Base-by-base conservation (phyloP, 2,329 filamentous ascomycete species). In the Tolypocladium guangdongense region DNA sequence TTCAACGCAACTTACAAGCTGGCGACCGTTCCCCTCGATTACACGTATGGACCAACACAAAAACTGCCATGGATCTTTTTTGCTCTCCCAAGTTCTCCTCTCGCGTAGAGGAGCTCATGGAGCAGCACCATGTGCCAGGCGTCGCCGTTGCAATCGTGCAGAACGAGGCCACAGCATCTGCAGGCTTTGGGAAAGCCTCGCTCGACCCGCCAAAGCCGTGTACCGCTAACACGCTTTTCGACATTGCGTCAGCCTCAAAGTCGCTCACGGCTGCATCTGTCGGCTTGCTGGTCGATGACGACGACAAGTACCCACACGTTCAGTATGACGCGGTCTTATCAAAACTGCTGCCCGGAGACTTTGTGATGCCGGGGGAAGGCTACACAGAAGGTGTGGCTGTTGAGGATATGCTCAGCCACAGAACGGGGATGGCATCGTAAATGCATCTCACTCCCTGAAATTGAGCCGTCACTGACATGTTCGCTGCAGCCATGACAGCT, bases 241-340 rank as follows among this genome's bases (percentile, higher is more conserved):
- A 64, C 47, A 57, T 65, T 50, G 63, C 59, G 6, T 65, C 63
- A 0, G 55, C 57, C 7, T 58, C 62, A 22, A 65, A 64, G 45
- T 63, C 59, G 3, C 56, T 65, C 45, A 65, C 63, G 1, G 63
- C 61, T 1, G 63, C 60, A 0, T 55, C 63, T 0, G 57, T 64
- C 11, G 63, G 56, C 8, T 49, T 65, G 16, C 51, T 65, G 7
- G 56, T 63, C 14, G 52, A 56, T 2, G 62, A 62, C 36, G 54
- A 60, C 46, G 52, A 62, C 2, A 53, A 57, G 3, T 56, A 56
- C 20, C 63, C 62, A 0, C 55, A 61, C 1, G 54, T 65, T 7
- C 49, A 55, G 8, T 65, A 60, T 45, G 60, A 63, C 2, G 58
- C 61, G 6, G 35, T 55, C 30, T 59, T 65, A 59, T 55, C 61